Evolutionary conservation across 1,284 basidiomycete genomes (phyloP).

Genomic region (Melampsora americana): DNA sequence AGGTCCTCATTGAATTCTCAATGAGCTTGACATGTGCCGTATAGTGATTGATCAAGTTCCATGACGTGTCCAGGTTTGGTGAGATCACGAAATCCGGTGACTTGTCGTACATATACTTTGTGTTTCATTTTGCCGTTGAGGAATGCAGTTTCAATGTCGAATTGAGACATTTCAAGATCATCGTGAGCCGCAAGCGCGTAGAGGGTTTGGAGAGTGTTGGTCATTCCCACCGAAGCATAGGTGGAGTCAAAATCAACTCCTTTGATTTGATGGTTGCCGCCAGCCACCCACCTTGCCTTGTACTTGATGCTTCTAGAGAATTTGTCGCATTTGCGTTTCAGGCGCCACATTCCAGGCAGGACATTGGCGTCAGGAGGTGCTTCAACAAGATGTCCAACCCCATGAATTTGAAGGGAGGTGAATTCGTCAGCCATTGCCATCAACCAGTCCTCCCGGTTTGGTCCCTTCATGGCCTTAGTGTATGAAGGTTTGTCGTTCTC

Average conservation of each 20-base stretch:
- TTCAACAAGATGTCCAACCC: neutral
- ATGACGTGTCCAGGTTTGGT: neutral
- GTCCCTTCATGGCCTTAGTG: neutral
- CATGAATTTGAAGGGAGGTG: neutral
- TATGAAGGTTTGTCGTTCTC: too few species aligned
- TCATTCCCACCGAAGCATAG: too few species aligned
- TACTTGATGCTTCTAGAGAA: neutral
- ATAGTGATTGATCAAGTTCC: constrained; percentile 8
- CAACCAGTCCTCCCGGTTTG: neutral
- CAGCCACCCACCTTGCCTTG: neutral
- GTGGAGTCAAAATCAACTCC: too few species aligned
- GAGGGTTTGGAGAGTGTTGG: too few species aligned
- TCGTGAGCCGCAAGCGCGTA: too few species aligned
- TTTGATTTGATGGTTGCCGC: neutral
- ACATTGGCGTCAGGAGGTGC: neutral
- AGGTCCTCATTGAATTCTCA: constrained; percentile 11
- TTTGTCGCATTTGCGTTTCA: neutral
- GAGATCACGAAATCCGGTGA: neutral
- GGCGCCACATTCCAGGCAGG: neutral
- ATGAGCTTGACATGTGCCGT: constrained; percentile 12
- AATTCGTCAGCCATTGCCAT: neutral
- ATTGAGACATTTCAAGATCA: too few species aligned
- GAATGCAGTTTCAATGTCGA: too few species aligned
- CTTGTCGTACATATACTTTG: neutral
- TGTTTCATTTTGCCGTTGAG: too few species aligned